Conservation (phyloP, 805 yeast species). For the Spathaspora gorwiae region DNA sequence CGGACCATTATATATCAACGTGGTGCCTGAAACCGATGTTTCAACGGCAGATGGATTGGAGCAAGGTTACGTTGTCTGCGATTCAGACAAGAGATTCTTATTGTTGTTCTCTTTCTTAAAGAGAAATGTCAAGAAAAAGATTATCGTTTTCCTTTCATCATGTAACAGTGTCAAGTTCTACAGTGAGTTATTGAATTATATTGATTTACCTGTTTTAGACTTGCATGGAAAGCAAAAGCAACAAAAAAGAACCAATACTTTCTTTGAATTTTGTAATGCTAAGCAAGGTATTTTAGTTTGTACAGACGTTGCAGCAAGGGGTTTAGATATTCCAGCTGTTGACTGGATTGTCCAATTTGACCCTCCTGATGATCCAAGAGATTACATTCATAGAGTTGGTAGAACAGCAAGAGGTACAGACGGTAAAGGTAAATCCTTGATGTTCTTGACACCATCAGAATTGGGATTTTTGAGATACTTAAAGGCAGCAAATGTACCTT, state of each 20-base stretch:
- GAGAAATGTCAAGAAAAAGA: constrained; percentile 85
- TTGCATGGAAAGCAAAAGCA: constrained; percentile 98
- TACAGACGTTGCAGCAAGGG: constrained; percentile 99
- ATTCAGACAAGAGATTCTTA: constrained; percentile 88
- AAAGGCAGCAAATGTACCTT: constrained; percentile 95
- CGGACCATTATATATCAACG: constrained; percentile 92
- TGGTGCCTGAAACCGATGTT: constrained; percentile 73
- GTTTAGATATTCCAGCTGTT: constrained; percentile 95
- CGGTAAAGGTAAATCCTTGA: constrained; percentile 89
- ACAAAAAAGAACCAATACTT: constrained; percentile 96
- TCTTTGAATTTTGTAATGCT: constrained; percentile 97
- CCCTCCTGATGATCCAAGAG: constrained; percentile 99
- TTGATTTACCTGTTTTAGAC: constrained; percentile 94
- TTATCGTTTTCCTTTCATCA: constrained; percentile 91
- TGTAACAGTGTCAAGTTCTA: constrained; percentile 97
- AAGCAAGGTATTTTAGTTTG: constrained; percentile 88
- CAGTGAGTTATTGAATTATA: constrained; percentile 90
- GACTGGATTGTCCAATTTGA: constrained; percentile 99
- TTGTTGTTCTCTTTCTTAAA: constrained; percentile 88
- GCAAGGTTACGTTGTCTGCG: constrained; percentile 98
- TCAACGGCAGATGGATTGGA: constrained; percentile 97
- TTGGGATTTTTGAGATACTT: constrained; percentile 91
- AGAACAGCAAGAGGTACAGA: constrained; percentile 93
- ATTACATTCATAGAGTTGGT: constrained; percentile 97
- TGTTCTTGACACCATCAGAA: constrained; percentile 93